A percentile compares a stretch with the other conserved stretches of the same genome.
Conservation (phyloP, 176 grass and related monocot genomes). For the Juncus effusus region DNA sequence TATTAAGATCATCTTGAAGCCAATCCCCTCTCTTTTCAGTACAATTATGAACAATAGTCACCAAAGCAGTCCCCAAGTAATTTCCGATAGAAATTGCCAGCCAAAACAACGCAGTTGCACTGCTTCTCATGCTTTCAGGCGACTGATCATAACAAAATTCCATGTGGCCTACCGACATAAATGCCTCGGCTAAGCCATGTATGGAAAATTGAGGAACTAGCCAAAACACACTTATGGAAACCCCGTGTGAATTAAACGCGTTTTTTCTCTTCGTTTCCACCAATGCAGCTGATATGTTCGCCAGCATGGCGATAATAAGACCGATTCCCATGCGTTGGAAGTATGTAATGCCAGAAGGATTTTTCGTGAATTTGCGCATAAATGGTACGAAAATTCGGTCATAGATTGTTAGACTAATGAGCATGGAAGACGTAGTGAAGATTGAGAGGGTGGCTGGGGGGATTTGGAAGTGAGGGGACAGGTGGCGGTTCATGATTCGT, state of each 20-base stretch:
- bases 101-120: constrained; percentile 76
- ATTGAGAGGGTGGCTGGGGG: constrained; percentile 57
- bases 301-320: constrained; percentile 43
- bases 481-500: constrained; percentile 63
- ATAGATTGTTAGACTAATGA: constrained; percentile 53
- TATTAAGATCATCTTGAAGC: constrained; percentile 91
- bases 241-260: constrained; percentile 37
- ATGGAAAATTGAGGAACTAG: constrained; percentile 51
- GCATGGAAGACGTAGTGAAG: constrained; percentile 50
- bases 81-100: constrained; percentile 56
- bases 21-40: constrained; percentile 56
- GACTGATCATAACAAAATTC: constrained; percentile 87
- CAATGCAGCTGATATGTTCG: constrained; percentile 55
- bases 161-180: constrained; percentile 81
- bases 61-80: constrained; percentile 67
- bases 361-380: constrained; percentile 42
- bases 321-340: constrained; percentile 81
- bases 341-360: constrained; percentile 60
- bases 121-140: constrained; percentile 86
- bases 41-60: constrained; percentile 52
- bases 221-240: constrained; percentile 64
- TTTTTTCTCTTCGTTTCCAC: constrained; percentile 51
- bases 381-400: constrained; percentile 59
- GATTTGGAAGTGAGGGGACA: constrained; percentile 52
- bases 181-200: constrained; percentile 59